A percentile compares a stretch with the other conserved stretches of the same genome.
Conservation (phyloP, 805 yeast genomes). For the Candida vartiovaarae region DNA sequence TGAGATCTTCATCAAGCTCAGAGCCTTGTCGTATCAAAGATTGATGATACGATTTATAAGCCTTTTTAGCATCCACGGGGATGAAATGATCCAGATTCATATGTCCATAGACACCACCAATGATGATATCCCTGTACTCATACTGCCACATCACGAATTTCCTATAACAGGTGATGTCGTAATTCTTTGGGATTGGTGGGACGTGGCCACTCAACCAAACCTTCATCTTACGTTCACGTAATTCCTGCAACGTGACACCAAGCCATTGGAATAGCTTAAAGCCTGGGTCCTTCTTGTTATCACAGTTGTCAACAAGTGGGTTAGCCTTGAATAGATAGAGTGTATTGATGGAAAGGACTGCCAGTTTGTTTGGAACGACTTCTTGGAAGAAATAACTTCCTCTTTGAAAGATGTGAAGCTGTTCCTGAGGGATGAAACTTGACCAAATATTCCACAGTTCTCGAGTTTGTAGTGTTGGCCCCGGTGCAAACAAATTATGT, state of each 20-base stretch:
- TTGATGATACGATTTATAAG: conserved; percentile 38
- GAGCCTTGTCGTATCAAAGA: conserved; percentile 21
- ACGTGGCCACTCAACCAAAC: conserved; percentile 89
- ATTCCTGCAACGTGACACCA: conserved; percentile 64
- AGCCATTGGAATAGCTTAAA: conserved; percentile 72
- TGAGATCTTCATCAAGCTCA: conserved; percentile 23
- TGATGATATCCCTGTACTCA: conserved; percentile 75
- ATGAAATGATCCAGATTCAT: conserved; percentile 86
- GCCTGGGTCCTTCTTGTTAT: conserved; percentile 68
- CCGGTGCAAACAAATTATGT: conserved; percentile 77
- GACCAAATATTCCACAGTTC: conserved; percentile 72
- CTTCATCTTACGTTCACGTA: conserved; percentile 68
- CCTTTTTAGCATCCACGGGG: conserved; percentile 64
- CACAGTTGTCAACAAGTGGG: conserved; percentile 80
- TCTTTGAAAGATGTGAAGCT: conserved; percentile 63
- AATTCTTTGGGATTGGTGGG: conserved; percentile 77
- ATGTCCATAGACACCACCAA: conserved; percentile 83
- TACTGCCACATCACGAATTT: conserved; percentile 76
- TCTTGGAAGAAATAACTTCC: conserved; percentile 73
- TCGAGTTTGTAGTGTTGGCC: conserved; percentile 84
- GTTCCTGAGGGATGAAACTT: conserved; percentile 67
- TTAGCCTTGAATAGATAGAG: conserved; percentile 68
- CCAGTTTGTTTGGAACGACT: conserved; percentile 73
- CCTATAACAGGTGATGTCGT: conserved; percentile 63
- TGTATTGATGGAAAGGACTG: conserved; percentile 73